Conservation (phyloP, 2,329 filamentous ascomycete genomes). For the Beauveria rudraprayagi region DNA sequence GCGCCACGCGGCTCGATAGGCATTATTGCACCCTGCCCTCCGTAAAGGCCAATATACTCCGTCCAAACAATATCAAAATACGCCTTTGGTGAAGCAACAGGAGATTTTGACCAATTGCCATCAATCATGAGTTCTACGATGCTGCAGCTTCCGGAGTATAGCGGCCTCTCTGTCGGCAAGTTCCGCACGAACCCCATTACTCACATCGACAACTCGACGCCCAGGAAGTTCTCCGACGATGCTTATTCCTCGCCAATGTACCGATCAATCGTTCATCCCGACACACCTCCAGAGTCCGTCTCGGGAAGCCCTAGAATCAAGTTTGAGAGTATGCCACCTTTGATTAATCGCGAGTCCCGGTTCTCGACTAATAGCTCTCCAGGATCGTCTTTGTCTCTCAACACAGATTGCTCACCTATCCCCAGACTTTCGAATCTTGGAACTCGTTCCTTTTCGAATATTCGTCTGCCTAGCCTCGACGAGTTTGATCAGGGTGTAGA, state of each 20-base stretch:
- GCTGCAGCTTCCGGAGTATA: slow-evolving; percentile 12
- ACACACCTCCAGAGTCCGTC: slow-evolving; percentile 25
- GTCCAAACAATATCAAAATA: not conserved
- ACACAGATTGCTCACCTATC: slow-evolving; percentile 20
- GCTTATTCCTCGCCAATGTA: slow-evolving; percentile 15
- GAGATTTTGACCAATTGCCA: not conserved
- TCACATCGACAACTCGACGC: slow-evolving; percentile 14
- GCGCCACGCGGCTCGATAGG: not conserved
- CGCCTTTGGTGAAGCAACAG: not conserved
- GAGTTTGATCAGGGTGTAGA: slow-evolving; percentile 33
- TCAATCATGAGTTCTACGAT: slow-evolving; percentile 9
- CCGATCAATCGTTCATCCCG: slow-evolving; percentile 16
- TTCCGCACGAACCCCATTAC: slow-evolving; percentile 18
- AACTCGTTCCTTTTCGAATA: slow-evolving; percentile 13
- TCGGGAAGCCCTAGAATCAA: slow-evolving; percentile 28
- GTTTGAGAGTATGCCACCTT: slow-evolving; percentile 21
- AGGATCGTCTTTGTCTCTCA: slow-evolving; percentile 18
- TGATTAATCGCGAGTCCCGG: not conserved
- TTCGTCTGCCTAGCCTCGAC: slow-evolving; percentile 28
- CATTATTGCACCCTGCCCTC: not conserved
- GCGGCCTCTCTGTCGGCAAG: slow-evolving; percentile 13
- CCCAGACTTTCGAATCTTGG: slow-evolving; percentile 16
- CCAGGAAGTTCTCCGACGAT: slow-evolving; percentile 18
- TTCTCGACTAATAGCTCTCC: not conserved
- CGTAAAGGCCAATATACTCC: slow-evolving; percentile 2